Base-by-base conservation (phyloP, 2,329 filamentous ascomycete genomes). In the Ophiocordyceps camponoti-leonardi region DNA sequence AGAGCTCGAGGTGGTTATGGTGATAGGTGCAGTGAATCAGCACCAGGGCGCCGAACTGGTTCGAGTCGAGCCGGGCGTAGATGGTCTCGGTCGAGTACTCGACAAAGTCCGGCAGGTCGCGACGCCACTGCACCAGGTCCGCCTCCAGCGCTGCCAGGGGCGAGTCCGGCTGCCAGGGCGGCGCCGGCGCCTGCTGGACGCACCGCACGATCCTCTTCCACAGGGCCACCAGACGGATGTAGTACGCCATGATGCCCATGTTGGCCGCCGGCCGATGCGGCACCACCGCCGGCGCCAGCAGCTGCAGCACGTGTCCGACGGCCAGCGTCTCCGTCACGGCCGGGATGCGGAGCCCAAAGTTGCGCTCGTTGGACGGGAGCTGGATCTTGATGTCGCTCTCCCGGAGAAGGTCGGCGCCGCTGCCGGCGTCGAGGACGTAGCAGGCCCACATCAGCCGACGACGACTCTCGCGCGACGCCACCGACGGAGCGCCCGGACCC, bases 21-120 rank as follows among this genome's bases (percentile, higher is more conserved):
- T 69, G 63, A 43, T 67, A 69, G 23, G 67, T 69, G 50, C 65
- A 68, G 50, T 68, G 67, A 10, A 69, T 58, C 4, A 68, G 50
- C 13, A 66, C 62, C 40, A 69, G 54, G 11, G 65, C 65, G 14
- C 67, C 67, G 0, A 69, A 59, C 49, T 69, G 66, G 33, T 66
- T 65, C 1, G 67, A 68, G 49, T 68, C 66, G 19, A 67, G 60
- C 12, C 66, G 64, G 3, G 65, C 65, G 48, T 68, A 69, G 31
- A 69, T 67, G 18, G 66, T 65, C 40, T 66, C 63, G 14, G 61
- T 55, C 1, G 61, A 64, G 50, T 68, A 68, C 33, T 63, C 63
- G 39, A 69, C 59, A 48, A 64, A 67, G 37, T 66, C 63, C 0
- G 67, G 66, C 6, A 69, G 60, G 35, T 64, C 59, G 22, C 56